phyloP scores from a whole-genome alignment of 1,284 basidiomycete genomes.

The Cryptococcus hybrid region DNA sequence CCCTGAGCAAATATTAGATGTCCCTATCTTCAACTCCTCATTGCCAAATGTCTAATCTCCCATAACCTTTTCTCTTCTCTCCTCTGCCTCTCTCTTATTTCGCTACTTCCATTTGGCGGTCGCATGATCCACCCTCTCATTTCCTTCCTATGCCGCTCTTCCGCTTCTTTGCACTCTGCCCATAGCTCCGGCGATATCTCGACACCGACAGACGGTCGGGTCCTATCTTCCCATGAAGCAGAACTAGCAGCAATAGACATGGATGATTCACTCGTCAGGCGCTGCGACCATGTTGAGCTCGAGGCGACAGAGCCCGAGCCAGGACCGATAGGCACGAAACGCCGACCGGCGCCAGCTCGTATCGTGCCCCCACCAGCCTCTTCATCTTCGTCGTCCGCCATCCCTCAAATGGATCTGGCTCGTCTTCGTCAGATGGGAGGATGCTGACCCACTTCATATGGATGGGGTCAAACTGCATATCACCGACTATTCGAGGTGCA shows the following conservation, averaged over 20 bases:
- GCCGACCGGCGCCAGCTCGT: constrained; percentile 33
- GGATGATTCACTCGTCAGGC: constrained; percentile 54
- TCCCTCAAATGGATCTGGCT: constrained; percentile 86
- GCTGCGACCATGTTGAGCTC: constrained; percentile 63
- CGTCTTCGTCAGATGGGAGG: constrained; percentile 79
- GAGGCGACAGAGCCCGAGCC: constrained; percentile 41
- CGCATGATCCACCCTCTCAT: constrained; percentile 68
- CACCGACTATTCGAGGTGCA: constrained; percentile 73
- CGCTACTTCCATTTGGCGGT: constrained; percentile 7
- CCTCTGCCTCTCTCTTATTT: constrained; percentile 30
- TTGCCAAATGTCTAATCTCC: constrained; percentile 47
- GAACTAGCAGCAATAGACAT: constrained; percentile 51
- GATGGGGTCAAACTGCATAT: constrained; percentile 94
- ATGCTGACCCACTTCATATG: constrained; percentile 93
- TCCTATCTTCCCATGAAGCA: constrained; percentile 2
- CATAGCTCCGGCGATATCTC: constrained; percentile 62
- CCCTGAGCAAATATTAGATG: too few relatives aligned
- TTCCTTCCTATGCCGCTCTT: constrained; percentile 73
- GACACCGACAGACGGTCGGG: neutral
- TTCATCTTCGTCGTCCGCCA: constrained; percentile 82
- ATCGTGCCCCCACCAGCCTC: constrained; percentile 68
- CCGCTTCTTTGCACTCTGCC: constrained; percentile 67
- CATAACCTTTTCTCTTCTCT: constrained; percentile 45
- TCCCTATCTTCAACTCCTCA: constrained; percentile 11
- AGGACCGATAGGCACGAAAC: constrained; percentile 22